Evolutionary conservation across 345 rosid genomes (phyloP), one percentile per base, ranked within the genome.

Genomic region (Eucalyptus marginata): DNA sequence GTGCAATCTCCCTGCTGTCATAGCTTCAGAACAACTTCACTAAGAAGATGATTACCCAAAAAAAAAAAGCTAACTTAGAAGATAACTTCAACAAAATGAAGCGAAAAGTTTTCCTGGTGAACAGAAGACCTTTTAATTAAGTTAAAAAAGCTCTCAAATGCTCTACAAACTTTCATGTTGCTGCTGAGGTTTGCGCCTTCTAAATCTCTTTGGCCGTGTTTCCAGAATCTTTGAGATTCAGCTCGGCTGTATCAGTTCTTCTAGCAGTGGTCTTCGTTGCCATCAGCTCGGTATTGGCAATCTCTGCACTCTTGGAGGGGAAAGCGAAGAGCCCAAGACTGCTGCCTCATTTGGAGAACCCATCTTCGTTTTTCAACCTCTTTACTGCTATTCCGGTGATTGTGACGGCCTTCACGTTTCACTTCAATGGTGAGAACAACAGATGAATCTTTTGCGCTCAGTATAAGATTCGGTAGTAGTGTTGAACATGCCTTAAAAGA

Each of bases 371-470:
- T 93, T 95, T 96, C 13, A 90, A 94, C 50, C 98, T 97, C 86
- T 96, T 97, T 93, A 96, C 98, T 40, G 97, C 97, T 49, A 97
- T 96, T 49, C 99, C 99, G 1, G 96, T 96, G n/a, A 95, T 96
- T 25, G 98, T 97, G 10, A 96, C 98, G 31, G 97, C 99, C 89
- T 97, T 96, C 93, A 96, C 97, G 7, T 97, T 96, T 90, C 99
- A 97, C 91, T 97, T 96, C 90, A 97, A 96, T 89, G 96, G 99
- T 95, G 85, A 92, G 93, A 90, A 89, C 31, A 85, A 40, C 49
- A 27, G 47, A 71, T 36, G 46, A 36, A 36, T 36, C 47, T 71
- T 71, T 71, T 71, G 25, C 13, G 14, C 44, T 71, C 46, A 18
- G 81, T 22, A 71, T 9, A 76, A 76, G 47, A 76, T 76, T 20